Percentiles rank a stretch among this genome's conserved stretches.
These are phyloP conservation scores for Monosporascus sp. DNA, from an alignment of 2,329 filamentous ascomycete species.

Conservation along the genomic window DNA sequence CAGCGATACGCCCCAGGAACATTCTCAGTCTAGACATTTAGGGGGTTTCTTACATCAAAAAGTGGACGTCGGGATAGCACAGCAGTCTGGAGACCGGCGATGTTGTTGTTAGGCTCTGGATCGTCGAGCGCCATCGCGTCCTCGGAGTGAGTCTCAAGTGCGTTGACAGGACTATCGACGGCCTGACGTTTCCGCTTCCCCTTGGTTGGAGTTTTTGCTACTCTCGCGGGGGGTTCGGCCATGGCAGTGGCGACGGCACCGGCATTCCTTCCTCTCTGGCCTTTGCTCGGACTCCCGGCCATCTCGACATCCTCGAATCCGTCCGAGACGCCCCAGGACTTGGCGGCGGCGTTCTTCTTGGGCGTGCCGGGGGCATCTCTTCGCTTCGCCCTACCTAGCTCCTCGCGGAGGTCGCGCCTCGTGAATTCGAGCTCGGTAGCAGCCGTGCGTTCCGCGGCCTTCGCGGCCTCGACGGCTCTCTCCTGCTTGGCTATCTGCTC, in stretches of 20 bases:
- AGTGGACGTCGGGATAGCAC: constrained; percentile 20
- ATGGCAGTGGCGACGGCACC: constrained; percentile 40
- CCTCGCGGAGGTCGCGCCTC: constrained; percentile 65
- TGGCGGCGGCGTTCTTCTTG: constrained; percentile 51
- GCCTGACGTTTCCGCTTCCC: constrained; percentile 65
- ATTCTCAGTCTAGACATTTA: too few species aligned
- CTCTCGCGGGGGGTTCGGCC: constrained; percentile 33
- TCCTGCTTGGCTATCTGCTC: constrained; percentile 62
- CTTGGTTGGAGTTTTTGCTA: constrained; percentile 54
- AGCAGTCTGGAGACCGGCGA: constrained; percentile 7
- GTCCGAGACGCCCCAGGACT: constrained; percentile 59
- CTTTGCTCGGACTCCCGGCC: constrained; percentile 48
- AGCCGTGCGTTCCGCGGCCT: constrained; percentile 59
- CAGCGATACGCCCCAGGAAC: constrained; percentile 9
- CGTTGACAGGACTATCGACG: constrained; percentile 61
- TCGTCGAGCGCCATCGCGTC: constrained; percentile 33
- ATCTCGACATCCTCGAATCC: constrained; percentile 70
- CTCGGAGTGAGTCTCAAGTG: constrained; percentile 49
- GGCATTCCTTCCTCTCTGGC: constrained; percentile 36
- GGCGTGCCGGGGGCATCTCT: constrained; percentile 50
- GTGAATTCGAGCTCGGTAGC: constrained; percentile 69
- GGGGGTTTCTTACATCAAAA: constrained; percentile 38
- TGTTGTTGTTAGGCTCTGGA: constrained; percentile 9
- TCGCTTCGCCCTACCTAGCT: constrained; percentile 39
- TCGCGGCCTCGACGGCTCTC: constrained; percentile 58